Percentiles rank a stretch among this genome's conserved stretches.
Evolutionary conservation across 2,329 filamentous ascomycete genomes (phyloP).

Genomic region (Teratosphaeria destructans): DNA sequence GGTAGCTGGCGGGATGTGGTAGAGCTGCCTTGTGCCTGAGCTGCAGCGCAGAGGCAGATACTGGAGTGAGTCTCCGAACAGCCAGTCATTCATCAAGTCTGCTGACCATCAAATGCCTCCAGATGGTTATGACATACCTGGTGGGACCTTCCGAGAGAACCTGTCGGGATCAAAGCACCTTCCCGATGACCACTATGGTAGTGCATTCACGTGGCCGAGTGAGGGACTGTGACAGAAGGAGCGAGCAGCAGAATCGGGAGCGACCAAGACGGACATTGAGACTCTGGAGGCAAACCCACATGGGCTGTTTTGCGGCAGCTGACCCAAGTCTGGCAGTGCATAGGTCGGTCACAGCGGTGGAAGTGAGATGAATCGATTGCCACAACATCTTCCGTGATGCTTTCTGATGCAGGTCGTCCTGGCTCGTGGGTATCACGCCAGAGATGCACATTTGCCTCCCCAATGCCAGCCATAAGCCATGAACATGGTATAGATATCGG

Average conservation of each 20-base stretch:
- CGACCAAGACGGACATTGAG: not conserved
- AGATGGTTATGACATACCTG: slow-evolving; percentile 44
- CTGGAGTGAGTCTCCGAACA: not conserved
- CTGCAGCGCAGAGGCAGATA: slow-evolving; percentile 43
- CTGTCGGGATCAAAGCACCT: slow-evolving; percentile 21
- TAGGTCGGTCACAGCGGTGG: not conserved
- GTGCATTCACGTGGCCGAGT: not conserved
- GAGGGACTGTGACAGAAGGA: not conserved
- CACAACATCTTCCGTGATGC: not conserved
- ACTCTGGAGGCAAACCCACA: not conserved
- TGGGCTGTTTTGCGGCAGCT: not conserved
- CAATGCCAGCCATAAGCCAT: slow-evolving; percentile 22
- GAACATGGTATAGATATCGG: slow-evolving; percentile 24
- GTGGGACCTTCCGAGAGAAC: slow-evolving; percentile 53
- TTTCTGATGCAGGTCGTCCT: not conserved
- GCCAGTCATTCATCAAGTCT: not conserved
- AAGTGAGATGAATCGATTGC: not conserved
- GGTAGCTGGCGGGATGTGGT: slow-evolving; percentile 59
- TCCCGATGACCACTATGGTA: not conserved
- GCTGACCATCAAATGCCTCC: slow-evolving; percentile 35
- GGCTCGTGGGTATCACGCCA: not conserved
- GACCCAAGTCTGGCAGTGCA: not conserved
- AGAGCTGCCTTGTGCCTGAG: slow-evolving; percentile 54
- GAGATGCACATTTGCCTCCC: slow-evolving; percentile 8
- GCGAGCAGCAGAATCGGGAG: not conserved